Base-by-base conservation (phyloP, 371 early-diverging fungal species). In the Saksenaea vasiformis region DNA sequence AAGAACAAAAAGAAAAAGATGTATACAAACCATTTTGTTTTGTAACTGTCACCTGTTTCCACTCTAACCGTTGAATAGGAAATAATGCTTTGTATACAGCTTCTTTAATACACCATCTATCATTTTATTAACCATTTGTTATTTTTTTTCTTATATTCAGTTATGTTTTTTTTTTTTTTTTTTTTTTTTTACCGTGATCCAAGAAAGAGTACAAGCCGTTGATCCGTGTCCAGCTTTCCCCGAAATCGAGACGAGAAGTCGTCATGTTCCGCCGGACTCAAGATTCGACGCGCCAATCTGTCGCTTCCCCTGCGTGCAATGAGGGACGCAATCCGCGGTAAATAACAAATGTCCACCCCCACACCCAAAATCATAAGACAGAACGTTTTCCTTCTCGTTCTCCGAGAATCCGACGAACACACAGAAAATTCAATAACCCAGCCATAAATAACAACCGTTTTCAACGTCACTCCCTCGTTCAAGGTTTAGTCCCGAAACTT, bases 41-140 rank as follows among this genome's bases (percentile, higher is more conserved):
- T 11, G 62, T 56, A 1, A 90, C 75, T 26, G 83, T 72, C 28
- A 90, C 84, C 58, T 90, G 85, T 58, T 88, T 88, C 88, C 88
- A 90, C 19, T 83, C 84, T 51, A 88, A 72, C 55, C 69, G 75
- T 34, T 80, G 81, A 11, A 73, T 67, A 27, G 88, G 88, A 59
- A 77, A 88, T 41, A 85, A 53, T 28, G 90, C 90, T 64, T 90
- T 90, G 66, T 87, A 90, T 1, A 75, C 75, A 11, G 90, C 88
- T 61, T 90, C 90, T 66, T 90, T 90, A 24, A 85, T 66, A 47
- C 86, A 83, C 88, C 88, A 90, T 24, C 90, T 87, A 71, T 1
- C 19, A 3, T 1, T 28, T 56, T 17, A 35, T 37, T 19, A 19
- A 35, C 17, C 8, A n/a, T 35, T 34, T 5, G 36, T 27, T 58